phyloP scores from a whole-genome alignment of 192 early-diverging fungal species.

The Backusella tarrabulga region DNA sequence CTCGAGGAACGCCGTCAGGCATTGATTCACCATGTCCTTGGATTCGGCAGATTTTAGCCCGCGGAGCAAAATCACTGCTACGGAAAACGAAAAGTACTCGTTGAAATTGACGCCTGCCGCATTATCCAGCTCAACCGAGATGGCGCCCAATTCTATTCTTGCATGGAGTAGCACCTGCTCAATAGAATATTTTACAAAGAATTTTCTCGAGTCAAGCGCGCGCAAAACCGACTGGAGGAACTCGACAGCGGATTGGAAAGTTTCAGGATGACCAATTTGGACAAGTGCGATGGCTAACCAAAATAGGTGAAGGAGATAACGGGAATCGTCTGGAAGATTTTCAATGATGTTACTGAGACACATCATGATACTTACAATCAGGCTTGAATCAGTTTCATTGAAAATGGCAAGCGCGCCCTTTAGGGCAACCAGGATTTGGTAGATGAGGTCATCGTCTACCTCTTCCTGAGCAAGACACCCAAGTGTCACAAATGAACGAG shows the following conservation, averaged over 20 bases:
- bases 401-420: slow-evolving; percentile 80
- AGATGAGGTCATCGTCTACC: slow-evolving; percentile 86
- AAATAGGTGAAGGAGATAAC: slow-evolving; percentile 81
- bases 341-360: slow-evolving; percentile 83
- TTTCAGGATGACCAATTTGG: slow-evolving; percentile 75
- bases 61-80: slow-evolving; percentile 74
- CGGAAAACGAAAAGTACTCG: slow-evolving; percentile 80
- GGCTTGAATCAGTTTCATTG: slow-evolving; percentile 71
- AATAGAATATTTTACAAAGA: slow-evolving; percentile 55
- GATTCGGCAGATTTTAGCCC: slow-evolving; percentile 76
- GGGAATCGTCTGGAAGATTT: slow-evolving; percentile 70
- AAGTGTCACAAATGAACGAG: slow-evolving; percentile 86
- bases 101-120: slow-evolving; percentile 75
- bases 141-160: slow-evolving; percentile 64
- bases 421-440: slow-evolving; percentile 86
- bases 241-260: slow-evolving; percentile 68
- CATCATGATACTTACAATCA: slow-evolving; percentile 84
- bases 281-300: slow-evolving; percentile 89
- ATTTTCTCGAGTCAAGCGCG: slow-evolving; percentile 66
- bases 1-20: slow-evolving; percentile 69
- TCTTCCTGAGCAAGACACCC: slow-evolving; percentile 85
- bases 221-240: slow-evolving; percentile 72
- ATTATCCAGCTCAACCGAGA: slow-evolving; percentile 67
- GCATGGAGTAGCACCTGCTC: slow-evolving; percentile 66
- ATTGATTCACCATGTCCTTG: slow-evolving; percentile 63